Percentiles rank a stretch among this genome's conserved stretches.
Conservation (phyloP, 805 yeast genomes). For the Metschnikowia henanensis region DNA sequence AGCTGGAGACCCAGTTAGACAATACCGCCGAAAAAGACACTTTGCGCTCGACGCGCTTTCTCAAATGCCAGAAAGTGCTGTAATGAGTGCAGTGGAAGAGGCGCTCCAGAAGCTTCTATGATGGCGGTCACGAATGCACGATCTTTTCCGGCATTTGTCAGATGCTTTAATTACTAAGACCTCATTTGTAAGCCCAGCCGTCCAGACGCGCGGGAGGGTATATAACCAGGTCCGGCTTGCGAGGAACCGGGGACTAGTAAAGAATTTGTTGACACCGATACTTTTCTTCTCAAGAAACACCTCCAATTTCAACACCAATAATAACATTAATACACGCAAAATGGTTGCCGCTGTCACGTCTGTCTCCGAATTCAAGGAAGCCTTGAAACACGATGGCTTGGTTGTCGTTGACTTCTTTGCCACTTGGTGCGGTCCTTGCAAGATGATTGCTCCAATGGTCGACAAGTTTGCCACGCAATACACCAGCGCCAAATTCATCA, state of each 20-base stretch:
- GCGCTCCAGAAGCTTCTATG: constrained; percentile 1
- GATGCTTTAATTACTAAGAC: constrained; percentile 3
- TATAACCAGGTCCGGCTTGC: not conserved
- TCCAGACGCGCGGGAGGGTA: constrained; percentile 4
- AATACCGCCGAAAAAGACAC: not conserved
- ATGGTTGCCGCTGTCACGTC: constrained; percentile 39
- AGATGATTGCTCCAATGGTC: constrained; percentile 92
- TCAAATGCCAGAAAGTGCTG: not conserved
- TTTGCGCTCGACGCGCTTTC: not conserved
- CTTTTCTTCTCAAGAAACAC: no score
- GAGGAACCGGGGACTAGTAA: not conserved
- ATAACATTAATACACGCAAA: constrained; percentile 8
- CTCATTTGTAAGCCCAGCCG: constrained; percentile 7
- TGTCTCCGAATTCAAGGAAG: constrained; percentile 61
- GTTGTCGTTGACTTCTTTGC: constrained; percentile 96
- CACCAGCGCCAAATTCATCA: constrained; percentile 71
- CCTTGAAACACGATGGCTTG: constrained; percentile 62
- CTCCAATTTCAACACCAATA: no score
- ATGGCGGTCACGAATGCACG: not conserved
- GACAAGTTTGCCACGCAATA: constrained; percentile 76
- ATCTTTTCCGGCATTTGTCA: not conserved
- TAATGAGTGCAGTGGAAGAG: not conserved
- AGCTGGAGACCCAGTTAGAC: not conserved
- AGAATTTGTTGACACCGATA: no score
- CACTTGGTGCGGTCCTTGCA: constrained; percentile 99